phyloP scores from a whole-genome alignment of 305 asterid species.

The Rubia peregrina region DNA sequence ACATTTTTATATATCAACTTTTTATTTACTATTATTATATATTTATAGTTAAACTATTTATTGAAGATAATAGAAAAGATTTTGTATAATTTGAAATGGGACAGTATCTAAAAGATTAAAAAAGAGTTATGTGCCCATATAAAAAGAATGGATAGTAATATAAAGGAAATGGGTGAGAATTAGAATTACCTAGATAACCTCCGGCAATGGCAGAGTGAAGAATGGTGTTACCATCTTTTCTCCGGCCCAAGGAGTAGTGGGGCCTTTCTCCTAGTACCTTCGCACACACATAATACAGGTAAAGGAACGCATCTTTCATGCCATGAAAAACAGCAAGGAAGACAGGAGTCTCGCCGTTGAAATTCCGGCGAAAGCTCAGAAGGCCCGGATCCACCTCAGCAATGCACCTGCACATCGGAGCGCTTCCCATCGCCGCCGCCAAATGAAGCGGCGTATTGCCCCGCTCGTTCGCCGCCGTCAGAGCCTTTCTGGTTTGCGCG shows the following conservation, averaged over 20 bases:
- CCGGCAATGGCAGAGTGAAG: background rate
- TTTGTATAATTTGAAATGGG: too few relatives aligned
- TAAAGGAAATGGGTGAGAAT: too few relatives aligned
- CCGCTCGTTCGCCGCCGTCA: background rate
- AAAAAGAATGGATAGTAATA: too few relatives aligned
- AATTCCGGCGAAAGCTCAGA: background rate
- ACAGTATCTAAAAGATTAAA: too few relatives aligned
- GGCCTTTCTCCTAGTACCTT: background rate
- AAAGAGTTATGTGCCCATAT: too few relatives aligned
- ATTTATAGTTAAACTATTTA: too few relatives aligned
- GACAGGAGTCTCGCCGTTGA: constrained; percentile 7
- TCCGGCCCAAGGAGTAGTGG: background rate
- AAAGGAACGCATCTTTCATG: constrained; percentile 8
- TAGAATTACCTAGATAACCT: background rate
- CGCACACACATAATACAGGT: background rate
- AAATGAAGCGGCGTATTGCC: constrained; percentile 14
- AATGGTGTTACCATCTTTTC: background rate
- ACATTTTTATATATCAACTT: too few relatives aligned
- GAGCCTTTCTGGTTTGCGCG: background rate
- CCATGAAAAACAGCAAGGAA: constrained; percentile 7
- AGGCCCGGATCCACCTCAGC: background rate
- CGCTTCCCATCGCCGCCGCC: background rate
- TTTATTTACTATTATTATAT: too few relatives aligned
- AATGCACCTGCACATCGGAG: constrained; percentile 5
- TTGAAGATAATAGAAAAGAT: too few relatives aligned